Base-by-base conservation (phyloP, 345 rosid genomes). In the Aquilaria yunnanensis region DNA sequence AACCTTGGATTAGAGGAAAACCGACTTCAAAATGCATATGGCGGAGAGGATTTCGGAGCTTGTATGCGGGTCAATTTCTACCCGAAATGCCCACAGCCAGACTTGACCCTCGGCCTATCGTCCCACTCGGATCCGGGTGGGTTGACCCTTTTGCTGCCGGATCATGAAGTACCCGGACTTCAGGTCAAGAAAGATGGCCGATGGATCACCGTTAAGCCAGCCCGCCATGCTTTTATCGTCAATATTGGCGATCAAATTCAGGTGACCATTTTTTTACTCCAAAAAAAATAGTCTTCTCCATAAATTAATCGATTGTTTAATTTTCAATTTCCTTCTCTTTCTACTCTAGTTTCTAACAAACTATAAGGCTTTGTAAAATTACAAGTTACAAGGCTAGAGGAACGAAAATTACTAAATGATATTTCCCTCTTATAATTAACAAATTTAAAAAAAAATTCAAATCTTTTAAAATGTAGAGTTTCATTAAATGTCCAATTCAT, bases 41-140 rank as follows among this genome's bases (percentile, higher is more conserved):
- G 97, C 13, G 97, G 96, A 6, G 78, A 82, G 1, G 43, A 83
- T 32, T 61, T 81, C 2, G 99, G 96, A 1, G 88, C 96, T 2
- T 90, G 97, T 64, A 12, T 94, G 9, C 82, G 97, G 68, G 85
- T 86, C 30, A 94, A 94, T 47, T 94, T 83, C 67, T 94, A 94
- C 70, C 97, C 99, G 0, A 90, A 81, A 61, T 94, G 99, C 68
- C 99, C 99, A 2, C 93, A 87, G 34, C 99, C 99, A 2, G 90
- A 87, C 49, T 61, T 94, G 53, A 74, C 99, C 4, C 89, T 90
- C 0, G 97, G 99, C 7, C 72, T 94, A 34, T 90, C 99, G 0
- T 69, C 96, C 0, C 99, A 94, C 72, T 90, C 99, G 1, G 99
- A 94, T 53, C 99, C 99, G 0, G 97, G 97, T 0, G 97, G 97